Percentiles rank a stretch among this genome's conserved stretches.
Evolutionary conservation across 1,284 basidiomycete species (phyloP).

Genomic region (Trichosporon sp.): DNA sequence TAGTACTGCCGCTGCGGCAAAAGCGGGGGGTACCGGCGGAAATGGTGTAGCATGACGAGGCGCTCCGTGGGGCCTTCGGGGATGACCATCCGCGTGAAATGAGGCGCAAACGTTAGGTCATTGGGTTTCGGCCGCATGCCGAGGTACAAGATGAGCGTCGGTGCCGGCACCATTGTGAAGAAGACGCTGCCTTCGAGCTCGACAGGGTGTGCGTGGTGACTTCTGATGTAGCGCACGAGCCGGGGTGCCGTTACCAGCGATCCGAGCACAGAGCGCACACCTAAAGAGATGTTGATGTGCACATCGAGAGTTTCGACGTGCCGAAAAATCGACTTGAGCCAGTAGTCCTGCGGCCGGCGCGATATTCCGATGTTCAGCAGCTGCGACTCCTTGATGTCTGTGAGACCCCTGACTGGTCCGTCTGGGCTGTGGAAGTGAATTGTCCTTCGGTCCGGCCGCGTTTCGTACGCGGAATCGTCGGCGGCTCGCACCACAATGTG

Average conservation of each 20-base stretch:
- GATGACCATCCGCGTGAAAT: not conserved
- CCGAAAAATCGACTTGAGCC: not conserved
- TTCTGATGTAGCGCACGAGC: not conserved
- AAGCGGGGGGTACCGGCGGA: not conserved
- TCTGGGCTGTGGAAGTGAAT: not conserved
- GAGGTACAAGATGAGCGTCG: not conserved
- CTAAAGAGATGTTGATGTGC: not conserved
- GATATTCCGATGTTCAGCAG: not conserved
- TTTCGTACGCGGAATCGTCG: not conserved
- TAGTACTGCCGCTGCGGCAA: not conserved
- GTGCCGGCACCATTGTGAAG: not conserved
- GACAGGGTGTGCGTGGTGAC: not conserved
- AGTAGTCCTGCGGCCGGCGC: not conserved
- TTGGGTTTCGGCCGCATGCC: not conserved
- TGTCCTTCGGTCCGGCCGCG: not conserved
- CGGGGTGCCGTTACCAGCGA: not conserved
- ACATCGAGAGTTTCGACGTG: not conserved
- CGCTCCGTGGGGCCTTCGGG: not conserved
- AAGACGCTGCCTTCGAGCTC: not conserved
- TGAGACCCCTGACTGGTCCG: not conserved
- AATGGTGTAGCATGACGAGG: not conserved
- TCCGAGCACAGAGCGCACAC: not conserved
- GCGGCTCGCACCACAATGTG: not conserved
- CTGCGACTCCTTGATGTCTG: not conserved
- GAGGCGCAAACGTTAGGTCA: not conserved